Evolutionary conservation across 2,329 filamentous ascomycete genomes (phyloP).

Genomic region (Dichotomopilus funicola): DNA sequence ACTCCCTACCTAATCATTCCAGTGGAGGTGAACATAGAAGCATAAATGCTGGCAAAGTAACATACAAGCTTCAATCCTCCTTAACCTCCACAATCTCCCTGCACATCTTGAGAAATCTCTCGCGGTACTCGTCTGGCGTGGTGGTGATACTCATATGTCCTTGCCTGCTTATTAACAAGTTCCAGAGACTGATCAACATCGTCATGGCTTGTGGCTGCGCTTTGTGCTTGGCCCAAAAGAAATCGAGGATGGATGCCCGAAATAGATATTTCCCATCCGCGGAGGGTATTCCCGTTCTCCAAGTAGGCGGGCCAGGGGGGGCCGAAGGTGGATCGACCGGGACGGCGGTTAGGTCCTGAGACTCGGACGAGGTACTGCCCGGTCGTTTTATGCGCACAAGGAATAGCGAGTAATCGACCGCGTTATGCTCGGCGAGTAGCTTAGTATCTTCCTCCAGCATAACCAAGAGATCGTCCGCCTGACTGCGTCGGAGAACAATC

Average conservation of each 20-base stretch:
- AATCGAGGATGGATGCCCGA: conserved; percentile 62
- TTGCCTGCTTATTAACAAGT: conserved; percentile 51
- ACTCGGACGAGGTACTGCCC: conserved; percentile 17
- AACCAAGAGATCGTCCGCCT: conserved; percentile 50
- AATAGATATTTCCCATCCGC: conserved; percentile 61
- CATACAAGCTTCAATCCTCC: conserved; percentile 1
- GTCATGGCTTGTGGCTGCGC: conserved; percentile 60
- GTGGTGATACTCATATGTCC: conserved; percentile 73
- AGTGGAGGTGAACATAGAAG: too few species aligned
- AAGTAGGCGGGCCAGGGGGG: conserved; percentile 38
- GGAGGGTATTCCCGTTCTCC: conserved; percentile 57
- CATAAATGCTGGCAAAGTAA: too few species aligned
- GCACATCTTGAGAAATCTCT: conserved; percentile 46
- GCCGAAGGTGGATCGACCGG: conserved; percentile 30
- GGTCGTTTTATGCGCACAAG: conserved; percentile 45
- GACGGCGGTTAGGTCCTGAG: conserved; percentile 18
- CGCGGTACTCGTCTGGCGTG: conserved; percentile 59
- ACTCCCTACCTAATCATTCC: too few species aligned
- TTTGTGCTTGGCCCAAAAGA: conserved; percentile 74
- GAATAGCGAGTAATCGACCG: conserved; percentile 71
- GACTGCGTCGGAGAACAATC: conserved; percentile 47
- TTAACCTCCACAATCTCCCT: conserved; percentile 28
- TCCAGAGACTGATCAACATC: conserved; percentile 56
- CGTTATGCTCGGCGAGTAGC: conserved; percentile 55
- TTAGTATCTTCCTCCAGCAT: conserved; percentile 56